Percentiles rank a stretch among this genome's conserved stretches.
phyloP scores from a whole-genome alignment of 2,329 filamentous ascomycete genomes.

The Talaromyces sp. region DNA sequence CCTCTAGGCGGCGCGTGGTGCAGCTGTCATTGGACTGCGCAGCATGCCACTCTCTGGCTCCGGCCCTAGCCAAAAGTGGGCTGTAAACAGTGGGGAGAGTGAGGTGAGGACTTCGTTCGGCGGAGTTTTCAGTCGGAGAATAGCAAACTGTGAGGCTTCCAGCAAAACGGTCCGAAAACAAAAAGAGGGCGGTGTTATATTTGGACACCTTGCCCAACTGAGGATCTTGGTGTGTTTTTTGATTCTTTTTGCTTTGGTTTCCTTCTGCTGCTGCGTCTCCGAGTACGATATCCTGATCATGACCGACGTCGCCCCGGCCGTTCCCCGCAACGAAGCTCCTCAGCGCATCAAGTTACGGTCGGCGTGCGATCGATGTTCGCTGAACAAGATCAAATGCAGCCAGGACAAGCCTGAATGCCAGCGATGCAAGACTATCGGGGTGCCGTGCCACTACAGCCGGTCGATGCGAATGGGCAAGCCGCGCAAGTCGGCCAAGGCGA shows the following conservation, averaged over 20 bases:
- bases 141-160: neutral
- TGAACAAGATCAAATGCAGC: constrained; percentile 15
- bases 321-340: neutral
- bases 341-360: constrained; percentile 13
- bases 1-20: neutral
- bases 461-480: constrained; percentile 15
- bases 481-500: constrained; percentile 12
- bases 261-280: neutral
- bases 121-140: constrained; percentile 2
- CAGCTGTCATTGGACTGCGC: neutral
- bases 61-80: neutral
- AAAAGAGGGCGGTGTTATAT: neutral
- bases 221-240: neutral
- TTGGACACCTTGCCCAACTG: neutral
- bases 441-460: constrained; percentile 14
- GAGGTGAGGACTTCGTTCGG: neutral
- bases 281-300: neutral
- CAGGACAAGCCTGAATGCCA: constrained; percentile 14
- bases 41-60: neutral
- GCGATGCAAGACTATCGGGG: constrained; percentile 12
- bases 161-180: neutral
- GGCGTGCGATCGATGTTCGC: constrained; percentile 13
- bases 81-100: neutral
- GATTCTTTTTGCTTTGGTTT: neutral
- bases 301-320: neutral